These are phyloP conservation scores for Termitomyces sp. DNA, from an alignment of 768 basidiomycete genomes.

Conservation along the genomic window DNA sequence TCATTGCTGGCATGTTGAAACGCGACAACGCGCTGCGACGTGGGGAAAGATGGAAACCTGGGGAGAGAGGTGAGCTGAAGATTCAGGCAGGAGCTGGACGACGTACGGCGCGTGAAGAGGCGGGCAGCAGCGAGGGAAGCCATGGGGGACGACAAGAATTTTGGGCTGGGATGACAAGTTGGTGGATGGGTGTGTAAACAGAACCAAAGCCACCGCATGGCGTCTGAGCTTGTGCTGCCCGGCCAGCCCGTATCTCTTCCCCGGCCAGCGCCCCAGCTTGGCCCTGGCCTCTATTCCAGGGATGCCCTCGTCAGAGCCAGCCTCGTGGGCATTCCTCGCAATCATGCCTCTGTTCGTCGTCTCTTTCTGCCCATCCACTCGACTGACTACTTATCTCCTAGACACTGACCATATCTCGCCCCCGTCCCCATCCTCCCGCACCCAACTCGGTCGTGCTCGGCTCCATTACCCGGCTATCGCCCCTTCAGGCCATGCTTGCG, in stretches of 20 bases:
- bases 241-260: slow-evolving; percentile 72
- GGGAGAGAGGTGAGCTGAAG: not conserved
- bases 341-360: slow-evolving; percentile 65
- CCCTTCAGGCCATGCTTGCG: slow-evolving; percentile 77
- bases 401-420: slow-evolving; percentile 61
- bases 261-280: slow-evolving; percentile 53
- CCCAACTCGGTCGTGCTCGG: slow-evolving; percentile 80
- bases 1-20: slow-evolving; percentile 98
- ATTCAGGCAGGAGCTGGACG: not conserved
- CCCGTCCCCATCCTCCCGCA: slow-evolving; percentile 70
- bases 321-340: slow-evolving; percentile 60
- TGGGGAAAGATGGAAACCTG: slow-evolving; percentile 78
- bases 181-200: slow-evolving; percentile 28
- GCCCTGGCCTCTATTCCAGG: slow-evolving; percentile 62
- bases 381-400: slow-evolving; percentile 26
- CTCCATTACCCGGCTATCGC: slow-evolving; percentile 77
- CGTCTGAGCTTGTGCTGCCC: slow-evolving; percentile 49
- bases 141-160: slow-evolving; percentile 39
- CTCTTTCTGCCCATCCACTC: slow-evolving; percentile 23
- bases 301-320: slow-evolving; percentile 67
- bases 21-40: slow-evolving; percentile 76
- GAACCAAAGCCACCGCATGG: slow-evolving; percentile 26
- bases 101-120: slow-evolving; percentile 62
- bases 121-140: slow-evolving; percentile 58
- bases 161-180: slow-evolving; percentile 23